A percentile compares a stretch with the other conserved stretches of the same genome.
Evolutionary conservation across 2,329 filamentous ascomycete species (phyloP).

Genomic region (Pseudonectria foliicola): DNA sequence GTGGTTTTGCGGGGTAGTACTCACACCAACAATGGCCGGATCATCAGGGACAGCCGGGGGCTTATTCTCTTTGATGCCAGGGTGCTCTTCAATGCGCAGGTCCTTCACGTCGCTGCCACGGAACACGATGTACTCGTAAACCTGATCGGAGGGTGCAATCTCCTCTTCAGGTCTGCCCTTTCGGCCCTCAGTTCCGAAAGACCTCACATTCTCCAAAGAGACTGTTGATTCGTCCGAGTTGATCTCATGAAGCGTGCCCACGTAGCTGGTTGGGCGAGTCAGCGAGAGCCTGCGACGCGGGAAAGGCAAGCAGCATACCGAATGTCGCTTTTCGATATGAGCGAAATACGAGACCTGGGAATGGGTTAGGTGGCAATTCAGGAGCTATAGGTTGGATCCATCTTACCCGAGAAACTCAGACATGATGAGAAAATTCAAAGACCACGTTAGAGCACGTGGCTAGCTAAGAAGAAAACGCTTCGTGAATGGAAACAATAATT

Average conservation of each 20-base stretch:
- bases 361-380: slow-evolving; percentile 27
- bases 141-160: slow-evolving; percentile 73
- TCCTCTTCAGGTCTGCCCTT: slow-evolving; percentile 72
- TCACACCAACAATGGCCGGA: slow-evolving; percentile 94
- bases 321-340: slow-evolving; percentile 97
- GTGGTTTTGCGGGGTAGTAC: slow-evolving; percentile 35
- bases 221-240: slow-evolving; percentile 96
- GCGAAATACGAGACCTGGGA: slow-evolving; percentile 79
- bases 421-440: slow-evolving; percentile 35
- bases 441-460: slow-evolving; percentile 37
- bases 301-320: slow-evolving; percentile 52
- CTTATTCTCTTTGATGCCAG: slow-evolving; percentile 65
- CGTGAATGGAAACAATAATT: slow-evolving; percentile 12
- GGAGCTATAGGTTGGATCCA: slow-evolving; percentile 18
- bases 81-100: slow-evolving; percentile 81
- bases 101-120: slow-evolving; percentile 98
- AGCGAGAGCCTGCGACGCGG: slow-evolving; percentile 19
- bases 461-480: slow-evolving; percentile 21
- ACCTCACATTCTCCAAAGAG: slow-evolving; percentile 91
- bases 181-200: slow-evolving; percentile 89
- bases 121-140: slow-evolving; percentile 99
- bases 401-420: slow-evolving; percentile 55
- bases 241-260: slow-evolving; percentile 93
- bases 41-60: slow-evolving; percentile 81
- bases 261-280: slow-evolving; percentile 59